A percentile compares a stretch with the other conserved stretches of the same genome.
Conservation (phyloP, 2,329 filamentous ascomycete species). For the Sporothrix brunneoviolacea region DNA sequence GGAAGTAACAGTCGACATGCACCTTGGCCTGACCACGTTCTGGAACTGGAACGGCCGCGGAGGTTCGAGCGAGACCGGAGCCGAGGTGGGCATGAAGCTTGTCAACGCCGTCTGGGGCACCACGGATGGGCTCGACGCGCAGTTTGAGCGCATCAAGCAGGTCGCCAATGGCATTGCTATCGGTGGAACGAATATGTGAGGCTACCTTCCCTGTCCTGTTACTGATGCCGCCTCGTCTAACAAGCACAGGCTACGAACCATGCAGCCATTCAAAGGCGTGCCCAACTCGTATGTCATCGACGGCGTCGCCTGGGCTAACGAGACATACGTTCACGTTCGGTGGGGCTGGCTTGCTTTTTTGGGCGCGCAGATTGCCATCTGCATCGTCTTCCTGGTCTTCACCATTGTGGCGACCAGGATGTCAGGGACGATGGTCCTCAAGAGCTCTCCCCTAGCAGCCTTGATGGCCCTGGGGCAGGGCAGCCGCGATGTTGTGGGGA, state of each 20-base stretch:
- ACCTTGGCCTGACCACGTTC: neutral
- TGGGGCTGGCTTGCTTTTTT: constrained; percentile 28
- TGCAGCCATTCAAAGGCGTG: too few relatives aligned
- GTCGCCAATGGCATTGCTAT: constrained; percentile 1
- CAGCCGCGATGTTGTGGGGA: neutral
- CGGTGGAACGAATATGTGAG: too few relatives aligned
- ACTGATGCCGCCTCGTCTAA: too few relatives aligned
- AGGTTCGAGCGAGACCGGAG: neutral
- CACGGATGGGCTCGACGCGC: constrained; percentile 1
- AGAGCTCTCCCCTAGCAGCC: constrained; percentile 1
- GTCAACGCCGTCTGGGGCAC: constrained; percentile 4
- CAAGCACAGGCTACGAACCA: too few relatives aligned
- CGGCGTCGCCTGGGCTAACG: constrained; percentile 19
- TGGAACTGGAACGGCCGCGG: constrained; percentile 8
- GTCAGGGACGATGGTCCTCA: constrained; percentile 5
- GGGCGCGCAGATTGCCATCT: constrained; percentile 17
- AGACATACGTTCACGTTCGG: constrained; percentile 25
- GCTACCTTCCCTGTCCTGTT: too few relatives aligned
- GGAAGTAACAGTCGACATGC: constrained; percentile 8
- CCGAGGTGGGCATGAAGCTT: constrained; percentile 4
- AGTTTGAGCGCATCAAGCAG: neutral
- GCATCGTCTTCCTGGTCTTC: constrained; percentile 21
- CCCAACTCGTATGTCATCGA: too few relatives aligned
- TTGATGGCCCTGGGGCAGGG: neutral
- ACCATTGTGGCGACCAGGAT: constrained; percentile 1